These are phyloP conservation scores for Arctostaphylos glauca DNA, from an alignment of 148 eudicot species.

Conservation along the genomic window DNA sequence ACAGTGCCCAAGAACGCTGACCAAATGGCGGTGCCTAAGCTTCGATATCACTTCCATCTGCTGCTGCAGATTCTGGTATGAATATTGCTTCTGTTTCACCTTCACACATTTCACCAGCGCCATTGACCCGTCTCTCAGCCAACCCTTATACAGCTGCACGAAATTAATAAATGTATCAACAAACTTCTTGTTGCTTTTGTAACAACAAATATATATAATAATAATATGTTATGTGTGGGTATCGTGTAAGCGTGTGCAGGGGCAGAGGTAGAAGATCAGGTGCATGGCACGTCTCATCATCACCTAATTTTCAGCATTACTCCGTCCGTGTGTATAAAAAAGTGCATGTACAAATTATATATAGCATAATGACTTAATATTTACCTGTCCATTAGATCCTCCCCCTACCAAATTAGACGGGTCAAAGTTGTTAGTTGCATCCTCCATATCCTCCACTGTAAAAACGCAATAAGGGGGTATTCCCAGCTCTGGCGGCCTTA, in stretches of 20 bases:
- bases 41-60: constrained; percentile 74
- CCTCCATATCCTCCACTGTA: constrained; percentile 79
- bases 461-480: constrained; percentile 67
- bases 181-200: not conserved
- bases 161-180: not conserved
- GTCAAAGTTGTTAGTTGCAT: constrained; percentile 81
- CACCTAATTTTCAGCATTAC: too few species aligned
- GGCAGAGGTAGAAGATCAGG: too few species aligned
- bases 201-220: too few species aligned
- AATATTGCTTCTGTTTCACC: constrained; percentile 58
- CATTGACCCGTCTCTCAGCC: constrained; percentile 64
- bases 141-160: constrained; percentile 66
- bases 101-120: constrained; percentile 67
- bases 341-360: too few species aligned
- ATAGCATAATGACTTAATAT: not conserved
- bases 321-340: not conserved
- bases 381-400: constrained; percentile 77
- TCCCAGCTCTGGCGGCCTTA: constrained; percentile 60
- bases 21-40: constrained; percentile 73
- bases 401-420: constrained; percentile 56
- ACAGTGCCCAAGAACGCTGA: constrained; percentile 87
- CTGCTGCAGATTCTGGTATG: constrained; percentile 64
- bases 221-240: too few species aligned
- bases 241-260: too few species aligned
- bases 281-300: too few species aligned